These are phyloP conservation scores for Lanzia echinophila DNA, from an alignment of 2,329 filamentous ascomycete species.

Conservation along the genomic window DNA sequence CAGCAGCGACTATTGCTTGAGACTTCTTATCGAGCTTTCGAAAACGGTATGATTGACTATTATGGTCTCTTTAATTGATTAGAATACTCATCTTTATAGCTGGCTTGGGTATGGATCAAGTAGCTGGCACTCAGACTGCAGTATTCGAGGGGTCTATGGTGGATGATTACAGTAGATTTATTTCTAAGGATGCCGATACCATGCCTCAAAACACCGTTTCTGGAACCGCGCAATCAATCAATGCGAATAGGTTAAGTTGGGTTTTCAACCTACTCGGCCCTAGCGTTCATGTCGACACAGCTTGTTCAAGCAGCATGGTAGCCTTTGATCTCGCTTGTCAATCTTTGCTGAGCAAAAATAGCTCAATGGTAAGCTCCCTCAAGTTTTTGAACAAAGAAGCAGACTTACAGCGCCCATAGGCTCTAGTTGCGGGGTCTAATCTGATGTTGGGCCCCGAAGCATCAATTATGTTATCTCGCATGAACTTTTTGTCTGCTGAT, in stretches of 20 bases:
- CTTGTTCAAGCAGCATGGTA: slow-evolving; percentile 50
- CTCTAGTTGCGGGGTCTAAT: slow-evolving; percentile 33
- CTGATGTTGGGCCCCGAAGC: slow-evolving; percentile 50
- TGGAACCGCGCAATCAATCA: slow-evolving; percentile 34
- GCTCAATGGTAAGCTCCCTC: not conserved
- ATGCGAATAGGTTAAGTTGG: slow-evolving; percentile 49
- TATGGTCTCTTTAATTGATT: too few species aligned
- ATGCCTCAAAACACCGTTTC: slow-evolving; percentile 2
- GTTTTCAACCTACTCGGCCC: slow-evolving; percentile 44
- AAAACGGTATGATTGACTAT: slow-evolving; percentile 19
- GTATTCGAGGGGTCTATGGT: slow-evolving; percentile 44
- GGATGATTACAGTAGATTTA: not conserved
- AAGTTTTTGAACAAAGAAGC: not conserved
- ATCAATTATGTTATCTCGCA: not conserved
- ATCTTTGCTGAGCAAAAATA: too few species aligned
- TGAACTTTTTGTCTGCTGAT: slow-evolving; percentile 12
- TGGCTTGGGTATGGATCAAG: slow-evolving; percentile 8
- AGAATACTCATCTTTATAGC: slow-evolving; percentile 4
- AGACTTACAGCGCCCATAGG: slow-evolving; percentile 30
- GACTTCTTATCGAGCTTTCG: slow-evolving; percentile 19
- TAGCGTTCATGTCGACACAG: slow-evolving; percentile 51
- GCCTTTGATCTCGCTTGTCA: slow-evolving; percentile 47
- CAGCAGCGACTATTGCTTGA: slow-evolving; percentile 47
- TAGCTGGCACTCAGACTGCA: slow-evolving; percentile 27
- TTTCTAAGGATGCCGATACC: not conserved